Base-by-base conservation (phyloP, 1,284 basidiomycete genomes). In the Trichosporon sp. region DNA sequence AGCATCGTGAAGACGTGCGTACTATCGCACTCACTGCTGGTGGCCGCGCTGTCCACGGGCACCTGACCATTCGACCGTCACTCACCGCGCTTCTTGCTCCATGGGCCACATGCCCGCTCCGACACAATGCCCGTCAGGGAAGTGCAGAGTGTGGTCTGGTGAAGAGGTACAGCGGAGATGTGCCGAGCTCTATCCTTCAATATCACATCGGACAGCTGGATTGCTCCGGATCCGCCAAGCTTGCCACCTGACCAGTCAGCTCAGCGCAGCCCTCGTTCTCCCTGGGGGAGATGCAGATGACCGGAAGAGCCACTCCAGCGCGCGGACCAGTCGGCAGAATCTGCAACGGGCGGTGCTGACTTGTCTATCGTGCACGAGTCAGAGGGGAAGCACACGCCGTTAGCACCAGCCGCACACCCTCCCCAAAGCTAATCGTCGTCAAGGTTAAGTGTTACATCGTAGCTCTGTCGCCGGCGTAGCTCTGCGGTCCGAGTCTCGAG, bases 401-500 rank as follows among this genome's bases (percentile, higher is more conserved):
- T 16, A 61, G 56, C 11, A 21, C 26, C 10, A 32, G 56, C 31
- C 14, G 3, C 31, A n/a, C 6, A 14, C 7, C 37, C 6, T 16
- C 59, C 31, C 6, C 59, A 32, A 21, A 63, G 32, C 35, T 37
- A 35, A 63, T 63, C 16, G 2, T 8, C 14, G 32, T 63, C 59
- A 63, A 63, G 32, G 59, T 63, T 63, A 63, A 35, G 32, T 35
- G 59, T 35, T 16, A n/a, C 31, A 12, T 21, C 51, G 51, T 54
- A 54, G 51, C 51, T 51, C 48, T 21, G 19, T 51, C 48, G n/a
- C 26, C 26, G 11, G 48, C 48, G 19, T 51, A 51, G 16, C 10
- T 54, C 8, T 8, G 51, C 19, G n/a, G 19, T 19, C 21, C 21
- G 14, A 10, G 51, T 21, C 51, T 54, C 19, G 51, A 54, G 19